Base-by-base conservation (phyloP, 179 eudicot genomes). In the Pouteria campechiana region DNA sequence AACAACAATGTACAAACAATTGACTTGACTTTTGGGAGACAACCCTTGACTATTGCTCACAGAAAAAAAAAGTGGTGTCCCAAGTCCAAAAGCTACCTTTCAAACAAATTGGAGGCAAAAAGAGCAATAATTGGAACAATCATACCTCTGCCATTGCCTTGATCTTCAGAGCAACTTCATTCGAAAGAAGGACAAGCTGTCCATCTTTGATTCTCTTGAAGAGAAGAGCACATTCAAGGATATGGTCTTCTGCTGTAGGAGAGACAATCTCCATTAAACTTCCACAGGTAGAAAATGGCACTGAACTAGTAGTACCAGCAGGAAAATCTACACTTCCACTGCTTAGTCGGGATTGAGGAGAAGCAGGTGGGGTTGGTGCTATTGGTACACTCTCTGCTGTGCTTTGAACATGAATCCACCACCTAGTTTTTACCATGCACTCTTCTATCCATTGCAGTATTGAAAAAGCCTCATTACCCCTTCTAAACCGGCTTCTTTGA, bases 71-170 rank as follows among this genome's bases (percentile, higher is more conserved):
- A n/a, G n/a, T n/a, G n/a, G n/a, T n/a, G n/a, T n/a, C n/a, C n/a
- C n/a, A n/a, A n/a, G n/a, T n/a, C n/a, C n/a, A n/a, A n/a, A n/a
- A n/a, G n/a, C n/a, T n/a, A n/a, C n/a, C n/a, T n/a, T n/a, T n/a
- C n/a, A n/a, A n/a, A n/a, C n/a, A n/a, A n/a, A n/a, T n/a, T n/a
- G n/a, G n/a, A n/a, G n/a, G n/a, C n/a, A n/a, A n/a, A n/a, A n/a
- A n/a, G n/a, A n/a, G n/a, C n/a, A n/a, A n/a, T n/a, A n/a, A n/a
- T n/a, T n/a, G n/a, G 12, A 23, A 14, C 10, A 18, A 3, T 17
- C 36, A 60, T 75, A 90, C 98, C 59, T 82, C 92, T 59, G 94
- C 82, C 92, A 90, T 87, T 38, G 94, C 78, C 55, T 90, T 87
- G 47, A 90, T 79, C 77, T 79, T 86, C 58, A 75, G 37, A 24